These are phyloP conservation scores for Penicillium subrubescens DNA, from an alignment of 495 filamentous ascomycete species.

Conservation along the genomic window DNA sequence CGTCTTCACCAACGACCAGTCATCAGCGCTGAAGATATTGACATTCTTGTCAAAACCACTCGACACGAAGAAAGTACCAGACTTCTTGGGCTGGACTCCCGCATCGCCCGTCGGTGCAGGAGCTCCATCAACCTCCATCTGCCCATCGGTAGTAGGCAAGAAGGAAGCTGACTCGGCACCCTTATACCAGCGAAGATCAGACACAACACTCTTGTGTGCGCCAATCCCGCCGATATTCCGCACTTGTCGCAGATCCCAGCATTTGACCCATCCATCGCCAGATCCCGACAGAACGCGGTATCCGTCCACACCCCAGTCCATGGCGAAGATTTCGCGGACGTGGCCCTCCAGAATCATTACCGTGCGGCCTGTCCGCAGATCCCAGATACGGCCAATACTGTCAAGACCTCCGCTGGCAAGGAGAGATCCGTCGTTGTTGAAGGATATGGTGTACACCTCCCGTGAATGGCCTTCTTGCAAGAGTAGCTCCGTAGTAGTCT, in stretches of 20 bases:
- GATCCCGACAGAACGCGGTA: conserved; percentile 85
- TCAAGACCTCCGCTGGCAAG: conserved; percentile 89
- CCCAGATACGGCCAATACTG: conserved; percentile 95
- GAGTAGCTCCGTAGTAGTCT: conserved; percentile 78
- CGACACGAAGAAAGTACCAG: conserved; percentile 88
- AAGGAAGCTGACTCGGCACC: conserved; percentile 69
- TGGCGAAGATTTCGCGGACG: conserved; percentile 86
- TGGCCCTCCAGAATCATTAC: conserved; percentile 96
- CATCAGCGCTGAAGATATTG: conserved; percentile 93
- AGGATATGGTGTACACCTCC: conserved; percentile 85
- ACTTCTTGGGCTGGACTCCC: conserved; percentile 54
- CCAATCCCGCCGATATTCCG: conserved; percentile 80
- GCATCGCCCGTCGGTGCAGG: conserved; percentile 16
- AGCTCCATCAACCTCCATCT: conserved; percentile 57
- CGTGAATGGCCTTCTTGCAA: conserved; percentile 94
- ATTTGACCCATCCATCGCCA: conserved; percentile 95
- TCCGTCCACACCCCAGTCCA: conserved; percentile 92
- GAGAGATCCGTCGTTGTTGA: conserved; percentile 88
- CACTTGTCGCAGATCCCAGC: conserved; percentile 94
- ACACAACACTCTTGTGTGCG: conserved; percentile 88
- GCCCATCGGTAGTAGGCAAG: conserved; percentile 55
- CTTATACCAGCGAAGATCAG: conserved; percentile 93
- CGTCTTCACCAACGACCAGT: conserved; percentile 88
- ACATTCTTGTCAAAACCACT: conserved; percentile 94
- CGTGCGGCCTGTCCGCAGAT: conserved; percentile 88